Conservation (phyloP, 352 stramenopile genomes). For the Plasmopara halstedii region DNA sequence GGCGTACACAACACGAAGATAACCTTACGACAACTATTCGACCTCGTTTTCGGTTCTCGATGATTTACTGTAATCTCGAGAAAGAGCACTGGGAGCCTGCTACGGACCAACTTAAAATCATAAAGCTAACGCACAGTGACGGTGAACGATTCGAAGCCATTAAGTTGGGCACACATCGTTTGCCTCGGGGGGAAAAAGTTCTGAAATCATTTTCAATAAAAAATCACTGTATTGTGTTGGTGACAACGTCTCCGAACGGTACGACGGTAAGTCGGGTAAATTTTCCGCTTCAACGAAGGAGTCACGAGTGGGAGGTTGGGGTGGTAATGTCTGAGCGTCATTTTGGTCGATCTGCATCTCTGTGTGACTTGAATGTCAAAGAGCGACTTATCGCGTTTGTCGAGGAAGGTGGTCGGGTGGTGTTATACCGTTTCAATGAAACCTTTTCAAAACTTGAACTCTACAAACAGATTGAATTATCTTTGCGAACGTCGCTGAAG, state of each 20-base stretch:
- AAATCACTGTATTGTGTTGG: conserved; percentile 18
- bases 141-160: conserved; percentile 3
- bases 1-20: conserved; percentile 6
- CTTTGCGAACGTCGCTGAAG: conserved; percentile 15
- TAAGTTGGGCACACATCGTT: conserved; percentile 14
- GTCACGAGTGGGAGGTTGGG: too few species aligned
- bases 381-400: conserved; percentile 22
- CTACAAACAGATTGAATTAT: conserved; percentile 20
- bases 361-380: conserved; percentile 20
- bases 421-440: conserved; percentile 27
- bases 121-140: conserved; percentile 12
- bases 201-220: conserved; percentile 20
- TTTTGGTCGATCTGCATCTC: conserved; percentile 7
- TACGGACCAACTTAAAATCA: conserved; percentile 20
- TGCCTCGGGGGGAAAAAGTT: conserved; percentile 8
- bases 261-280: conserved; percentile 17
- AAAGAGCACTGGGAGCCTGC: conserved; percentile 23
- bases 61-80: conserved; percentile 7
- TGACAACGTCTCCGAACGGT: conserved; percentile 11
- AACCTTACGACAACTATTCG: conserved; percentile 11
- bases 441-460: conserved; percentile 18
- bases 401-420: conserved; percentile 14
- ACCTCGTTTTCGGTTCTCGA: neutral
- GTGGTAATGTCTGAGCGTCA: too few species aligned
- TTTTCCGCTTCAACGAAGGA: conserved; percentile 11